Base-by-base conservation (phyloP, 139 green algal genomes). In the Picocystis salinarum region DNA sequence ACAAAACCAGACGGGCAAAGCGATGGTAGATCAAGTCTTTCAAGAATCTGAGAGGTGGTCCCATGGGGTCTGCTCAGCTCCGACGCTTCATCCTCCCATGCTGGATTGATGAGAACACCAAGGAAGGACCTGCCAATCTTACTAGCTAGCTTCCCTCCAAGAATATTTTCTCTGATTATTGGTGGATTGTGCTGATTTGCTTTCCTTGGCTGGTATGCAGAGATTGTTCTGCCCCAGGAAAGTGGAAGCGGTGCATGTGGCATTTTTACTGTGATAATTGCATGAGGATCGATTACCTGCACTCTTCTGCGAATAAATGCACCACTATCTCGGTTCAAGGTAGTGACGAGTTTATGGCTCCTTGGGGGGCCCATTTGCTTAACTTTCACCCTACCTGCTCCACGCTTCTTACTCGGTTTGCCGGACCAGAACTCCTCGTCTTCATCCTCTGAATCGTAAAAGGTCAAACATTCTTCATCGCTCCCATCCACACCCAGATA, bases 1-100 rank as follows among this genome's bases (percentile, higher is more conserved):
- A 92, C 40, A 57, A 93, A 93, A 20, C 82, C 82, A 3, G 41
- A 33, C 2, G 77, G 78, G 33, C 75, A 81, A 15, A 92, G 57
- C 18, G 44, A 24, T 2, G 50, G 52, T 3, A 92, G 26, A 6
- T 77, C 39, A 4, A 89, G 44, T 39, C 33, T 19, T 4, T 23
- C 34, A 40, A 50, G 26, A n/a, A 22, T 22, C 57, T 65, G 33
- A 34, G 28, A 4, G 13, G n/a, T n/a, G n/a, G n/a, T n/a, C n/a
- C n/a, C n/a, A n/a, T n/a, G n/a, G n/a, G n/a, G n/a, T n/a, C n/a
- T n/a, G n/a, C n/a, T n/a, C n/a, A n/a, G n/a, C n/a, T n/a, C n/a
- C n/a, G n/a, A n/a, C n/a, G n/a, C n/a, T n/a, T n/a, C n/a, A n/a
- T n/a, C 39, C 41, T 71, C 64, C 67, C 66, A 86, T 10, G 64